These are phyloP conservation scores for Mrakia gelida DNA, from an alignment of 768 basidiomycete species.

Conservation along the genomic window DNA sequence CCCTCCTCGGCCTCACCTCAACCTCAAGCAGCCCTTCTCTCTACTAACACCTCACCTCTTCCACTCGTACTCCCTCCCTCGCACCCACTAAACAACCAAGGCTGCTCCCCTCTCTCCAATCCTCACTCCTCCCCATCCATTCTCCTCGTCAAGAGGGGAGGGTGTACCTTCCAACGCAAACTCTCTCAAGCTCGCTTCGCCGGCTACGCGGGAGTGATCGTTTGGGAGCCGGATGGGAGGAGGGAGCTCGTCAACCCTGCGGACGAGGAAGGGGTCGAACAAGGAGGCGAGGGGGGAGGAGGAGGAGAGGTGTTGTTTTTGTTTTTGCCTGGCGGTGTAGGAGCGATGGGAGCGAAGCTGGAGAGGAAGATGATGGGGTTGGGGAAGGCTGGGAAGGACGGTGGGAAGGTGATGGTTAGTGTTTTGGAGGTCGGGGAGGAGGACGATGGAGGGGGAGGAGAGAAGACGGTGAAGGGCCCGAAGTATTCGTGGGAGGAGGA, in stretches of 20 bases:
- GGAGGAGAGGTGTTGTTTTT: slow-evolving; percentile 2
- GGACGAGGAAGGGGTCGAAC: background rate
- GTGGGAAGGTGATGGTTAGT: background rate
- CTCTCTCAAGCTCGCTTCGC: slow-evolving; percentile 62
- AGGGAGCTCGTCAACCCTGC: slow-evolving; percentile 16
- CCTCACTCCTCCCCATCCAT: slow-evolving; percentile 39
- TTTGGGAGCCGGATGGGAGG: slow-evolving; percentile 41
- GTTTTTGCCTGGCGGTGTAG: background rate
- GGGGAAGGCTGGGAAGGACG: background rate
- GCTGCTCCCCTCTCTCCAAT: background rate
- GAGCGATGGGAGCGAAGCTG: slow-evolving; percentile 12
- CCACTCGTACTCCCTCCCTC: background rate
- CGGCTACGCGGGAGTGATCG: slow-evolving; percentile 71
- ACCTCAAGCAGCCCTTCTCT: background rate
- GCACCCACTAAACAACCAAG: background rate
- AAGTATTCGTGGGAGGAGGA: background rate
- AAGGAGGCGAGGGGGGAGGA: background rate
- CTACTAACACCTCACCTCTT: background rate
- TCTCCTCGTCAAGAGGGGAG: slow-evolving; percentile 64
- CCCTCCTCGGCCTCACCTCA: background rate
- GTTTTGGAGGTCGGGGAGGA: background rate
- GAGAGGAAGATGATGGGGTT: background rate
- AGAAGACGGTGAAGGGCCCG: background rate
- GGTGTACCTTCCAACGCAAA: slow-evolving; percentile 85
- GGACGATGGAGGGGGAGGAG: background rate